phyloP scores from a whole-genome alignment of 495 filamentous ascomycete genomes.

The Neurospora cerealis region DNA sequence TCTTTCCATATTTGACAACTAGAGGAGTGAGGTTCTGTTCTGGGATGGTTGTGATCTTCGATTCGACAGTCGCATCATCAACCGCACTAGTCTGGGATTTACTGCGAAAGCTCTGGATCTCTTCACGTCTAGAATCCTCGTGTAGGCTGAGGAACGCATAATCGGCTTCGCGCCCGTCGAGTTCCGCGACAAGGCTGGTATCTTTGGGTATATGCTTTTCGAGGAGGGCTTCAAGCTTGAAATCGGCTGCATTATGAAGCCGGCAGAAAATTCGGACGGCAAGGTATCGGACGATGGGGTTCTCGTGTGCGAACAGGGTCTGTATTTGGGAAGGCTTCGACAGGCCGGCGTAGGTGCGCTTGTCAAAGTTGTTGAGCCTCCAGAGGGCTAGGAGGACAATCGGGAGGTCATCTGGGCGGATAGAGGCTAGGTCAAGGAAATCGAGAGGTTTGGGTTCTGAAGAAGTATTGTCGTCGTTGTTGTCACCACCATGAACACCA shows the following conservation, averaged over 20 bases:
- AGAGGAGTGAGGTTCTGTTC: slow-evolving; percentile 30
- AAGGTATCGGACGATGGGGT: slow-evolving; percentile 60
- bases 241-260: slow-evolving; percentile 72
- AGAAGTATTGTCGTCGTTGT: not conserved
- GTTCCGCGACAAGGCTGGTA: slow-evolving; percentile 49
- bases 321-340: slow-evolving; percentile 58
- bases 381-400: slow-evolving; percentile 57
- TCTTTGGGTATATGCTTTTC: slow-evolving; percentile 50
- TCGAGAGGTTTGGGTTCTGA: slow-evolving; percentile 1
- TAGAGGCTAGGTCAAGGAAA: slow-evolving; percentile 12
- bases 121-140: slow-evolving; percentile 50
- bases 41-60: not conserved
- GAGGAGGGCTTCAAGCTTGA: slow-evolving; percentile 60
- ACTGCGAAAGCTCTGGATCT: slow-evolving; percentile 29
- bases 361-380: slow-evolving; percentile 67
- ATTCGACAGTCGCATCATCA: not conserved
- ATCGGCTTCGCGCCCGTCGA: slow-evolving; percentile 71
- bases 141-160: slow-evolving; percentile 77
- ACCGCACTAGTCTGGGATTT: slow-evolving; percentile 24
- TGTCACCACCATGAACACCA: not conserved
- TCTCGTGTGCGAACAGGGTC: slow-evolving; percentile 51
- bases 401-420: slow-evolving; percentile 20
- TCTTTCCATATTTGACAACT: slow-evolving; percentile 41
- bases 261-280: slow-evolving; percentile 69
- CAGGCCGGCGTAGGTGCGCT: slow-evolving; percentile 48